Evolutionary conservation across 805 yeast species (phyloP), one percentile per base, ranked within the genome.

Genomic region (Scheffersomyces amazonensis): DNA sequence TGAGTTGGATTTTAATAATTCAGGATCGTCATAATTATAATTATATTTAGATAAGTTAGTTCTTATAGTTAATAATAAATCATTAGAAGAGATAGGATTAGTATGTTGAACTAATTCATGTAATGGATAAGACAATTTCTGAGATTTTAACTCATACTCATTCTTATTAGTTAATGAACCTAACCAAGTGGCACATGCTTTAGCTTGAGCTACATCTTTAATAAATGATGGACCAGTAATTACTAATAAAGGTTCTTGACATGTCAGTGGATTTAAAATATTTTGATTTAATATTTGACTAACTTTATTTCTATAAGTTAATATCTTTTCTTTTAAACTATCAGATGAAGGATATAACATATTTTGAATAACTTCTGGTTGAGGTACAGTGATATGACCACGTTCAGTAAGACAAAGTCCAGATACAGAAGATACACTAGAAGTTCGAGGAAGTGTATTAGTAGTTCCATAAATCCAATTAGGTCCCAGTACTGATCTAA

Each of bases 351-450:
- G 75, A 34, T 54, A 62, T 21, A 71, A 41, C 32, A 57, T 57
- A 34, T 61, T 60, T 40, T 71, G 76, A 6, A 69, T 53, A 7
- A 70, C 65, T 40, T 69, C 74, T 0, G 77, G 76, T 43, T 64
- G 71, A 3, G 71, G 65, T 16, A 69, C 57, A 1, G 68, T 59
- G 28, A 59, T 54, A 17, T 61, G 60, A 8, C 70, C 70, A 31
- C 53, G 50, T 36, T 58, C 69, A 41, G 52, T 42, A 9, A 48
- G 34, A 30, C 50, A 46, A 15, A 53, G 42, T 3, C 57, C 56
- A 1, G 57, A 53, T 5, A 27, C 30, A 13, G 30, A n/a, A 5
- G 30, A 27, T 13, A 15, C 3, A 22, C 18, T 27, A 13, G 28
- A 7, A n/a, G 35, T 20, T 13, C 28, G 8, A 2, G n/a, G 24